A percentile compares a stretch with the other conserved stretches of the same genome.
These are phyloP conservation scores for Sicyos edulis DNA, from an alignment of 306 rosid genomes.

Conservation along the genomic window DNA sequence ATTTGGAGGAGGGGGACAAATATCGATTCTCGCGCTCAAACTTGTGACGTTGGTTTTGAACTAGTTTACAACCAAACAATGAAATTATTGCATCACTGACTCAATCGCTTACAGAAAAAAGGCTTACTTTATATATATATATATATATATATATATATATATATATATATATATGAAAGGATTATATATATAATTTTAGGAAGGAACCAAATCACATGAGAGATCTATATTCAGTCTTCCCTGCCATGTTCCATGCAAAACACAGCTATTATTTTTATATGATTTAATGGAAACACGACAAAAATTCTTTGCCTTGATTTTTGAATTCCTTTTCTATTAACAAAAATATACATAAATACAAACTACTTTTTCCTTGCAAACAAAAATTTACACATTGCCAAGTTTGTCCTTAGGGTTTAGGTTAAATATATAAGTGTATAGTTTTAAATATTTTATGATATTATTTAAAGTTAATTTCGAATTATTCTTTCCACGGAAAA, in stretches of 20 bases:
- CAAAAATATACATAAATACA: not conserved
- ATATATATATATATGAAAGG: not conserved
- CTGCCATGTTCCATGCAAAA: constrained; percentile 17
- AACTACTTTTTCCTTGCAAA: not conserved
- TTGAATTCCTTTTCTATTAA: not conserved
- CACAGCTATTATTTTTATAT: not conserved
- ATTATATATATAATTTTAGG: too few relatives aligned
- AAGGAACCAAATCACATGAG: not conserved
- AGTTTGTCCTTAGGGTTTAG: not conserved
- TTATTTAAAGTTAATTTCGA: not conserved
- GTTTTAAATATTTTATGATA: not conserved
- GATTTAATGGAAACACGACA: not conserved
- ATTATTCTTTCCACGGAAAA: not conserved
- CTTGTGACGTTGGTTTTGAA: too few relatives aligned
- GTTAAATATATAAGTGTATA: not conserved
- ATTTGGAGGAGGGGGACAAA: too few relatives aligned
- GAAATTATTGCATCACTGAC: too few relatives aligned
- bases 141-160: too few relatives aligned
- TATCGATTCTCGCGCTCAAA: too few relatives aligned
- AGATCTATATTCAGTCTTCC: constrained; percentile 1
- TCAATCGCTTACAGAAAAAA: too few relatives aligned
- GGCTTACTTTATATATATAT: too few relatives aligned
- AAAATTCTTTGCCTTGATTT: constrained; percentile 12
- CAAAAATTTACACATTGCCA: not conserved
- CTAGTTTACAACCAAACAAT: too few relatives aligned